Evolutionary conservation across 441 rosid species (phyloP), one percentile per base, ranked within the genome.

Genomic region (Erodium chrysanthum): DNA sequence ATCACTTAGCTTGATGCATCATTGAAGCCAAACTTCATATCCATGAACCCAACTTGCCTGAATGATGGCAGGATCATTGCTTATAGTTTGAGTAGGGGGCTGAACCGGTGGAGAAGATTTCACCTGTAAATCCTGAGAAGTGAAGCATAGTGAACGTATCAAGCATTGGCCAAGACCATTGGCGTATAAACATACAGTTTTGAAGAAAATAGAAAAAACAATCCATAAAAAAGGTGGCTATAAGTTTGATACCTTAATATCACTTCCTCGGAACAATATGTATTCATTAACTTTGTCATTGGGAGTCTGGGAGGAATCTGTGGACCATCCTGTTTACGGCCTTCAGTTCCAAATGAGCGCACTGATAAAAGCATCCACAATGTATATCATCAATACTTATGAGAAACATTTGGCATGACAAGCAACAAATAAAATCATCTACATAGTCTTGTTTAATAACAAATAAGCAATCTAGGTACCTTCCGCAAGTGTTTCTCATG

Each of bases 311-410:
- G 25, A 54, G 60, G 60, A 25, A 54, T 54, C 10, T 54, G 60
- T 54, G 23, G 86, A 29, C 96, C 97, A 82, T 91, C 97, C 64
- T 89, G 88, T 75, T 88, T 88, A 79, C 97, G 81, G 76, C 94
- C 97, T 80, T 94, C 97, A 14, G 97, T 91, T 75, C 98, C 98
- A 82, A 91, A 91, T 14, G 98, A 91, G 73, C 97, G 86, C 22
- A 89, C 98, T 91, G 82, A 77, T 69, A 73, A 56, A 52, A 56
- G 20, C 15, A 56, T 21, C 29, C 29, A 21, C 62, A 0, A 22
- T 20, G n/a, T n/a, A 56, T 21, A 56, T 56, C 12, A 56, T 56
- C 62, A 56, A 56, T 9, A 56, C 62, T 56, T 56, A 56, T 5
- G 62, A 21, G 62, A 56, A 56, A 56, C 62, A 56, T 20, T 20